Percentiles rank a stretch among this genome's conserved stretches.
Conservation (phyloP, 2,329 filamentous ascomycete species). For the Albophoma yamanashiensis region DNA sequence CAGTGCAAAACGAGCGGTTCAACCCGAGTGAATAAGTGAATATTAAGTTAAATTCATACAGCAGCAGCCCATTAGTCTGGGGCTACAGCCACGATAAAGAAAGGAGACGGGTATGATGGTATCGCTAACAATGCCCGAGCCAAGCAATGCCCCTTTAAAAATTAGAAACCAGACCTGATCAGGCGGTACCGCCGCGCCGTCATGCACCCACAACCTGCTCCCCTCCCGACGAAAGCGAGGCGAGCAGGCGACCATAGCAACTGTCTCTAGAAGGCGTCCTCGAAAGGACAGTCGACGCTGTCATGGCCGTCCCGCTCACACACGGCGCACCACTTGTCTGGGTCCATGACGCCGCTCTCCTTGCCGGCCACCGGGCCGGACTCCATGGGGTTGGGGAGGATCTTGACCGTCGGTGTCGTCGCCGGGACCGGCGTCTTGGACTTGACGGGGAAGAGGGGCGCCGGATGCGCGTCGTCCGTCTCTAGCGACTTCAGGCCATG, state of each 20-base stretch:
- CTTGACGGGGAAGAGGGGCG: constrained; percentile 43
- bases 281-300: constrained; percentile 88
- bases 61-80: no score
- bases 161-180: constrained; percentile 6
- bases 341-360: constrained; percentile 66
- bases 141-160: constrained; percentile 15
- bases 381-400: constrained; percentile 52
- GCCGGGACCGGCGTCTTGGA: constrained; percentile 28
- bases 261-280: constrained; percentile 59
- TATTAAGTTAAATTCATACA: background rate
- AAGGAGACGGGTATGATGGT: constrained; percentile 21
- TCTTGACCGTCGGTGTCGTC: constrained; percentile 30
- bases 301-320: constrained; percentile 96
- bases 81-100: constrained; percentile 5
- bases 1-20: background rate
- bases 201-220: background rate
- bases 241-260: background rate
- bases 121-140: constrained; percentile 21
- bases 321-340: constrained; percentile 89
- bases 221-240: background rate
- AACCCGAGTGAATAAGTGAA: background rate
- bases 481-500: constrained; percentile 27
- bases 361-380: constrained; percentile 65
- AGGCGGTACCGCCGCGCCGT: constrained; percentile 9
- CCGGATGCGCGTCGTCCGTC: constrained; percentile 36